Conservation (phyloP, 2,329 filamentous ascomycete species). For the Fusarium solani-melongenae region DNA sequence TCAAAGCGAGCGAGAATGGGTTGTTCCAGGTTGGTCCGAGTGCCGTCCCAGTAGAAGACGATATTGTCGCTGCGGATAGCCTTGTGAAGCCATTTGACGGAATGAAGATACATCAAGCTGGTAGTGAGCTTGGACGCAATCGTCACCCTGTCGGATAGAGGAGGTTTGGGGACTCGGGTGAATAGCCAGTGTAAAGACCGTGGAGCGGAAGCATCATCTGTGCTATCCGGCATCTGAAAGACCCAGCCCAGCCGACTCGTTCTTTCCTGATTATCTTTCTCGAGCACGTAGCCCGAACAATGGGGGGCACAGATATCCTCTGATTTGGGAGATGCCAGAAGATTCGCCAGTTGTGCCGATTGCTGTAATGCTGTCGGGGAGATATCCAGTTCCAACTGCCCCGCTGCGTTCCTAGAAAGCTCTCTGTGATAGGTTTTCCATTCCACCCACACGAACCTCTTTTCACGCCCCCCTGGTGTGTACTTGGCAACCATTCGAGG, state of each 20-base stretch:
- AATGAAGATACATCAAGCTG: background rate
- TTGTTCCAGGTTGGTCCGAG: background rate
- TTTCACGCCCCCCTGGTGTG: background rate
- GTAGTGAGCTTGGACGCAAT: background rate
- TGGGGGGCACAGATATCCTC: background rate
- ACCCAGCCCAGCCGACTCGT: background rate
- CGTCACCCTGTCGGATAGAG: background rate
- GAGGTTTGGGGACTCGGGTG: background rate
- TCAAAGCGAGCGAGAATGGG: background rate
- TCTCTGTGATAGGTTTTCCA: background rate
- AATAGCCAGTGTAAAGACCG: background rate
- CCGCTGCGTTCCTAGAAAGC: background rate
- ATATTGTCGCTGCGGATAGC: background rate
- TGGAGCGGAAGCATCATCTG: background rate
- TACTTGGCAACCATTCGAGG: background rate
- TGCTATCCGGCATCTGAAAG: background rate
- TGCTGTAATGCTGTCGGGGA: background rate
- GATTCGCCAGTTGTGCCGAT: background rate
- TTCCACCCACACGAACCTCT: background rate
- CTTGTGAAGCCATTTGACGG: background rate
- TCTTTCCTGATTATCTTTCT: background rate
- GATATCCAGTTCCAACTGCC: background rate
- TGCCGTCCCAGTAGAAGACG: background rate
- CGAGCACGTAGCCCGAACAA: background rate
- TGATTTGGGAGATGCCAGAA: background rate